Evolutionary conservation across 2,329 filamentous ascomycete species (phyloP).

Genomic region (Xylaria sp.): DNA sequence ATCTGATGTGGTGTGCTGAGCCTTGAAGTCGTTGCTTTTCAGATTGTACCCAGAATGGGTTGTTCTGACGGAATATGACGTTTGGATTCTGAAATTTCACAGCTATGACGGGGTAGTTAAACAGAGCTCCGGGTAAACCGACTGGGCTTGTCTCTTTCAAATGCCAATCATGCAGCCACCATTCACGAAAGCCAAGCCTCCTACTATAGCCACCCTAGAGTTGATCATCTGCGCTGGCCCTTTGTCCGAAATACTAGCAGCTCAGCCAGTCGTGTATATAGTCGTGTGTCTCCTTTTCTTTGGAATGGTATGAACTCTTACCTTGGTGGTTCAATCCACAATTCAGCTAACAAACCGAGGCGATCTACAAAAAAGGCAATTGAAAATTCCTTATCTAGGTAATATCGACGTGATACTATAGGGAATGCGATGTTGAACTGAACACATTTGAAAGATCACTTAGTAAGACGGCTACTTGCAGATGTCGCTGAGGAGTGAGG

Average conservation of each 20-base stretch:
- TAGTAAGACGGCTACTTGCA: background rate
- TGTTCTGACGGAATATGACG: constrained; percentile 9
- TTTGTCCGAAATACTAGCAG: constrained; percentile 4
- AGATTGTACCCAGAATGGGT: too few species aligned
- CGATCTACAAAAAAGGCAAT: background rate
- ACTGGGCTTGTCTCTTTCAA: constrained; percentile 10
- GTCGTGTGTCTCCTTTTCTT: background rate
- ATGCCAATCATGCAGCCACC: constrained; percentile 17
- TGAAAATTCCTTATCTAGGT: background rate
- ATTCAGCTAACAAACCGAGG: background rate
- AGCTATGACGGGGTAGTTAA: constrained; percentile 11
- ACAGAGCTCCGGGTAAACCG: constrained; percentile 9
- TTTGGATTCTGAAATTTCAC: background rate
- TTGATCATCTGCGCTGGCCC: constrained; percentile 24
- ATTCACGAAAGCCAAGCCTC: constrained; percentile 13
- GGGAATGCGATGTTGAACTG: constrained; percentile 1
- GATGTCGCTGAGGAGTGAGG: background rate
- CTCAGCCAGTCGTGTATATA: background rate
- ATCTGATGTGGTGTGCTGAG: background rate
- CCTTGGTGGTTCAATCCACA: background rate
- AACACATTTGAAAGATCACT: background rate
- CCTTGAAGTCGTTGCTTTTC: background rate
- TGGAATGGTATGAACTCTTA: background rate
- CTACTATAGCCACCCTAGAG: constrained; percentile 1
- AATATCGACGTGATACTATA: background rate